phyloP scores from a whole-genome alignment of 345 rosid species.

The rapeseed (Brassica napus) region DNA sequence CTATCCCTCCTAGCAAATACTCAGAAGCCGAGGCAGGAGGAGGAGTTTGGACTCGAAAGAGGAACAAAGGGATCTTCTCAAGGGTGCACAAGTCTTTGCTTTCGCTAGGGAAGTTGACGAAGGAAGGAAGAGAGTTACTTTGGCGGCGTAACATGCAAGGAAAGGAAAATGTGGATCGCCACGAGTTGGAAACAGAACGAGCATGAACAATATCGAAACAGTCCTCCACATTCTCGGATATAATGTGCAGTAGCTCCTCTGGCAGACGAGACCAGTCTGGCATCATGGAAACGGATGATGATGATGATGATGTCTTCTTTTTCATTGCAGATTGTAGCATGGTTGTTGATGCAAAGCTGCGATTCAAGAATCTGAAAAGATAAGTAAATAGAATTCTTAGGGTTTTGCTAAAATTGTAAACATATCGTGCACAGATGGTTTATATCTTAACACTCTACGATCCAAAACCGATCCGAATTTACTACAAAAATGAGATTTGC shows the following conservation, averaged over 20 bases:
- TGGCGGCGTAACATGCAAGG: not conserved
- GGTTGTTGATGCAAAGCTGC: not conserved
- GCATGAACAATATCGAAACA: conserved; percentile 23
- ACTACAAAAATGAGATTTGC: not conserved
- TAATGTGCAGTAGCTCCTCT: not conserved
- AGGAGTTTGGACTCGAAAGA: not conserved
- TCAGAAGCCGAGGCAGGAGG: not conserved
- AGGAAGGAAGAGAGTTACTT: not conserved
- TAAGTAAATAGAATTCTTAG: not conserved
- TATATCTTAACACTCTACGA: not conserved
- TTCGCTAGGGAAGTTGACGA: not conserved
- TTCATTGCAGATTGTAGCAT: not conserved
- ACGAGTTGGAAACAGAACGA: conserved; percentile 12
- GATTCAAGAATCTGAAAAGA: not conserved
- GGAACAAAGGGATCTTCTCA: not conserved
- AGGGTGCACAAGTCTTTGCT: not conserved
- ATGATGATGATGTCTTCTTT: not conserved
- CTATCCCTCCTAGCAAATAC: not conserved
- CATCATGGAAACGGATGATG: not conserved
- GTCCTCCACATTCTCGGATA: not conserved
- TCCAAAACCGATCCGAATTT: not conserved
- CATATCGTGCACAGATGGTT: not conserved
- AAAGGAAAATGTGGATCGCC: conserved; percentile 11
- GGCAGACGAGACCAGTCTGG: conserved; percentile 17
- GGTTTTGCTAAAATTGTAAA: not conserved